Evolutionary conservation across 139 green algal species (phyloP).

Genomic region (Picocystis salinarum): DNA sequence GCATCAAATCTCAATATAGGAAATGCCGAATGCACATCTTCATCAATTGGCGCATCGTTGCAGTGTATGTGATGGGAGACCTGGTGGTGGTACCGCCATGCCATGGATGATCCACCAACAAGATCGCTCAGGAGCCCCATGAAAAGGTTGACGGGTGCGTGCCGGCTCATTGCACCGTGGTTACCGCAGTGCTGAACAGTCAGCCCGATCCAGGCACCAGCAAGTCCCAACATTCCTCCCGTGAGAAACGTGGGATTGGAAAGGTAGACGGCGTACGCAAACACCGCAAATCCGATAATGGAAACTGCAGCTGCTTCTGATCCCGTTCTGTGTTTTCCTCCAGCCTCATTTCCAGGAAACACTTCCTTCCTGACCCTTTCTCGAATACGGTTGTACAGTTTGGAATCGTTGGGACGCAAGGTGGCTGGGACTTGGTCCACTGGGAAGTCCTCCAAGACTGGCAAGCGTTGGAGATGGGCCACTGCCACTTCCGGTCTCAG

Average conservation of each 20-base stretch:
- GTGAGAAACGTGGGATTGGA: slow-evolving; percentile 27
- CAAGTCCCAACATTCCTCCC: slow-evolving; percentile 37
- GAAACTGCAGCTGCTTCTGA: slow-evolving; percentile 34
- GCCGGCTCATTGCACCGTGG: slow-evolving; percentile 72
- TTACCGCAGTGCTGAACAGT: slow-evolving; percentile 71
- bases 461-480: slow-evolving; percentile 33
- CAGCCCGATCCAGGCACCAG: slow-evolving; percentile 56
- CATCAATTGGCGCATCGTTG: slow-evolving; percentile 64
- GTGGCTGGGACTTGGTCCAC: slow-evolving; percentile 45
- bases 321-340: slow-evolving; percentile 38
- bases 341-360: slow-evolving; percentile 44
- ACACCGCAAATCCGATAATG: slow-evolving; percentile 32
- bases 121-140: slow-evolving; percentile 51
- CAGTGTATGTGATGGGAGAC: slow-evolving; percentile 77
- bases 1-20: slow-evolving; percentile 61
- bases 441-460: slow-evolving; percentile 50
- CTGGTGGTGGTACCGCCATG: slow-evolving; percentile 73
- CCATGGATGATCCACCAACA: slow-evolving; percentile 50
- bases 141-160: slow-evolving; percentile 39
- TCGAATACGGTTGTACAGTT: slow-evolving; percentile 41
- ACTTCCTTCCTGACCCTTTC: slow-evolving; percentile 55
- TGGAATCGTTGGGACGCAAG: slow-evolving; percentile 52
- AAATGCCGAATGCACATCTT: slow-evolving; percentile 54
- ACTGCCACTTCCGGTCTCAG: slow-evolving; percentile 43
- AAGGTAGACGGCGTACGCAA: slow-evolving; percentile 34